Percentiles rank a stretch among this genome's conserved stretches.
These are phyloP conservation scores for Globisporangium heterothallicum DNA, from an alignment of 352 stramenopile species.

Conservation along the genomic window DNA sequence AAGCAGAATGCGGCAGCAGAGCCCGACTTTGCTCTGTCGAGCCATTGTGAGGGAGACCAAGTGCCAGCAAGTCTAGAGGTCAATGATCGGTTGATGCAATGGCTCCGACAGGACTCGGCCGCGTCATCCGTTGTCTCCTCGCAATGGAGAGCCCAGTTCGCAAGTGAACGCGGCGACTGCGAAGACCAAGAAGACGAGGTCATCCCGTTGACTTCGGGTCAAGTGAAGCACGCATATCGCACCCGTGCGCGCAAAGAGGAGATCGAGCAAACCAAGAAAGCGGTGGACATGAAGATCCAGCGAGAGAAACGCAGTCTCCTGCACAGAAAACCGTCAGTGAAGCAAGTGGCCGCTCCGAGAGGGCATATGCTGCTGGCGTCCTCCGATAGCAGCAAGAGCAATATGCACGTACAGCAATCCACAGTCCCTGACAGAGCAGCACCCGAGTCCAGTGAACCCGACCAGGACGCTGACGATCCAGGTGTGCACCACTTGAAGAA, in stretches of 20 bases:
- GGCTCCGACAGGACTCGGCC: slow-evolving; percentile 3
- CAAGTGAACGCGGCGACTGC: neutral
- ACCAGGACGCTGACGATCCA: neutral
- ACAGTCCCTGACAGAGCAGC: neutral
- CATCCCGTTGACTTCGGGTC: slow-evolving; percentile 27
- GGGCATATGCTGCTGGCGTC: neutral
- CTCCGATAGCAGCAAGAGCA: neutral
- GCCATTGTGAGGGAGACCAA: slow-evolving; percentile 2
- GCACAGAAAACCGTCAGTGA: neutral
- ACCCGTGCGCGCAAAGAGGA: slow-evolving; percentile 31
- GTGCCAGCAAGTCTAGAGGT: neutral
- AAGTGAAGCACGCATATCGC: slow-evolving; percentile 41
- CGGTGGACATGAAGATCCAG: slow-evolving; percentile 6
- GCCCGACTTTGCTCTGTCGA: neutral
- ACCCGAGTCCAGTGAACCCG: neutral
- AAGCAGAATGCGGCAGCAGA: neutral
- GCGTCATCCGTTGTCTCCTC: neutral
- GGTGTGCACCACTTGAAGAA: slow-evolving; percentile 1
- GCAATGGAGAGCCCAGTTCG: slow-evolving; percentile 1
- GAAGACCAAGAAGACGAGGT: slow-evolving; percentile 7
- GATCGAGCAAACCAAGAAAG: slow-evolving; percentile 11
- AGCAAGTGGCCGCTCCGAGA: neutral
- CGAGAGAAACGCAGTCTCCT: slow-evolving; percentile 2
- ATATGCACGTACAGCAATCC: neutral
- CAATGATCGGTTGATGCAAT: slow-evolving; percentile 11